Base-by-base conservation (phyloP, 768 basidiomycete genomes). In the Kwoniella pini region DNA sequence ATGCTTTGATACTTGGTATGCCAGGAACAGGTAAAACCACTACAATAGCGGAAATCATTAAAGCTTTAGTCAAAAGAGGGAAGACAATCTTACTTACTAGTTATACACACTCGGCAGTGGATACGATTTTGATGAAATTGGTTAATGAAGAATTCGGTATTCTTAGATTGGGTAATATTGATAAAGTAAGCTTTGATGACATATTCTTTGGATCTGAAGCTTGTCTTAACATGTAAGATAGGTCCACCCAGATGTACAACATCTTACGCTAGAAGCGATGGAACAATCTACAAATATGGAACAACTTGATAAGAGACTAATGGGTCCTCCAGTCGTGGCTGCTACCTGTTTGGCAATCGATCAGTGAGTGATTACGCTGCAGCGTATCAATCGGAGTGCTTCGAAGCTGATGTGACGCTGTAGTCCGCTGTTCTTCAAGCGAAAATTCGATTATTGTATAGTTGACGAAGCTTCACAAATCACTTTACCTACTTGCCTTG, bases 11-110 rank as follows among this genome's bases (percentile, higher is more conserved):
- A 26, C 82, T 98, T 6, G 96, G 96, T 15, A 97, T 98, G 96
- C 96, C 96, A 7, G 96, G 96, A 0, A 98, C 95, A 3, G 95
- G 96, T 7, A 99, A 99, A 80, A 96, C 95, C 42, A 95, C 92
- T 0, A 89, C 96, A 3, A 89, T 96, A 62, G 91, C 90, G 0
- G 87, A 90, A 30, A 84, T 96, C 48, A 93, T 98, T 72, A 83
- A 85, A 69, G 83, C 83, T 48, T 79, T 98, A 13, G 91, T 93
- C 1, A 83, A 79, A 38, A 81, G 86, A 79, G 90, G 91, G 6
- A 94, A 96, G 81, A 89, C 85, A 0, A 90, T 98, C 4, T 79
- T 99, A 24, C 79, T 98, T 62, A 89, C 89, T 6, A 90, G 90
- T 44, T 96, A 97, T 76, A 99, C 96, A 1, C 96, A 99, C 81